Percentiles rank a stretch among this genome's conserved stretches.
Conservation (phyloP, 768 basidiomycete species). For the Floccularia luteovirens region DNA sequence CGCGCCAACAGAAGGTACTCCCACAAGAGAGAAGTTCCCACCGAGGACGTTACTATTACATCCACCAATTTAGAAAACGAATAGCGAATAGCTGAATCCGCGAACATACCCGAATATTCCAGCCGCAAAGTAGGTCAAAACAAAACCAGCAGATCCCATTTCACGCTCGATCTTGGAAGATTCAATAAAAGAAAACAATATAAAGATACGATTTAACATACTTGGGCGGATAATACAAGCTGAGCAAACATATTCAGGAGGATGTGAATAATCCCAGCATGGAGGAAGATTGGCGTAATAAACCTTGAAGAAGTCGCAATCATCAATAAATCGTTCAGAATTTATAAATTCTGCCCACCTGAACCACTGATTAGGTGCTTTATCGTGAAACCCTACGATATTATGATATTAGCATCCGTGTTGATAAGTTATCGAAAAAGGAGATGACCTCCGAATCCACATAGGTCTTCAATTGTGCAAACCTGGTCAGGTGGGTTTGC, state of each 20-base stretch:
- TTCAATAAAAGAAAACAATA: neutral
- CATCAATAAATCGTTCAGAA: neutral
- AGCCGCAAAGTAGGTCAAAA: slow-evolving; percentile 81
- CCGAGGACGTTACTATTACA: slow-evolving; percentile 69
- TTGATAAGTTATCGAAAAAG: slow-evolving; percentile 17
- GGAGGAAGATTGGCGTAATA: slow-evolving; percentile 84
- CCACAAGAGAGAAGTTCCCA: slow-evolving; percentile 88
- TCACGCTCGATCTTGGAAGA: slow-evolving; percentile 71
- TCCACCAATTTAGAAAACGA: slow-evolving; percentile 1
- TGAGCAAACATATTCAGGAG: slow-evolving; percentile 88
- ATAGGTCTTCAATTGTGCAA: slow-evolving; percentile 77
- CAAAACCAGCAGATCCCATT: slow-evolving; percentile 84
- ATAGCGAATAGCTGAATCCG: neutral
- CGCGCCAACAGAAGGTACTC: slow-evolving; percentile 84
- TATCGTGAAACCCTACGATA: slow-evolving; percentile 27
- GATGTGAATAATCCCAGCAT: slow-evolving; percentile 94
- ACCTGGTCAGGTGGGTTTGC: slow-evolving; percentile 63
- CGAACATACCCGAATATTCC: slow-evolving; percentile 80
- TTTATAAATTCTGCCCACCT: slow-evolving; percentile 17
- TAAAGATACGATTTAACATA: slow-evolving; percentile 16
- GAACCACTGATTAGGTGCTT: slow-evolving; percentile 42
- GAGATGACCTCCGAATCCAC: slow-evolving; percentile 74
- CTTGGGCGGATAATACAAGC: slow-evolving; percentile 70
- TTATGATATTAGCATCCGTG: neutral
- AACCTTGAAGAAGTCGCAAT: slow-evolving; percentile 42